Evolutionary conservation across 352 stramenopile species (phyloP), one percentile per base, ranked within the genome.

Genomic region (Pythium periplocum): DNA sequence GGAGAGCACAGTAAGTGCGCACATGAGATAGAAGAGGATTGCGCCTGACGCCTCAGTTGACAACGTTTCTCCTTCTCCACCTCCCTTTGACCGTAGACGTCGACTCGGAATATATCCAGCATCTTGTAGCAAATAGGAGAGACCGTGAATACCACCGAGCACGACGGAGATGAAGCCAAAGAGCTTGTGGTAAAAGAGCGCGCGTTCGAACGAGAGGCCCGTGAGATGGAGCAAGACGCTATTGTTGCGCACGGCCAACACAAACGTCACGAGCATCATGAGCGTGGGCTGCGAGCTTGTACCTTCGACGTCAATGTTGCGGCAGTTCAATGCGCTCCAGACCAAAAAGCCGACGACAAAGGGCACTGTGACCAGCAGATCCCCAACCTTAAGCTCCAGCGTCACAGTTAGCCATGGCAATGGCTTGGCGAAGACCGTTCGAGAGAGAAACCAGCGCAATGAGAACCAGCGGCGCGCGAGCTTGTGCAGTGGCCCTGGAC

Each of bases 191-290:
- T 81, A 78, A 31, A 75, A 56, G 9, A 81, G 42, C 42, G 54
- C 71, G 2, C 71, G 68, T 42, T 81, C 71, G 52, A 72, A 81
- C 7, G 71, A 66, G 31, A 81, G 61, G 1, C 71, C 71, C 2
- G 68, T 75, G 42, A 75, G 34, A 7, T 42, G 31, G 12, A 76
- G 47, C 4, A 81, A 62, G 31, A 64, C 45, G 33, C 59, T 69
- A 44, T 81, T 78, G 51, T 83, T 78, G 33, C 71, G 68, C 7
- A 81, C 61, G 0, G 68, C 53, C 1, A 81, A 49, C 30, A 51
- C 8, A 30, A 51, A 51, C 6, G 30, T 36, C 6, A 36, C 9
- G 45, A 51, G 7, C 45, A 51, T 51, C 3, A 60, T 56, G 45
- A 70, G 44, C 2, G 53, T 57, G 7, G 65, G 37, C 4, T 55